phyloP scores from a whole-genome alignment of 1,284 basidiomycete species.

The Porogramme epimiltina region DNA sequence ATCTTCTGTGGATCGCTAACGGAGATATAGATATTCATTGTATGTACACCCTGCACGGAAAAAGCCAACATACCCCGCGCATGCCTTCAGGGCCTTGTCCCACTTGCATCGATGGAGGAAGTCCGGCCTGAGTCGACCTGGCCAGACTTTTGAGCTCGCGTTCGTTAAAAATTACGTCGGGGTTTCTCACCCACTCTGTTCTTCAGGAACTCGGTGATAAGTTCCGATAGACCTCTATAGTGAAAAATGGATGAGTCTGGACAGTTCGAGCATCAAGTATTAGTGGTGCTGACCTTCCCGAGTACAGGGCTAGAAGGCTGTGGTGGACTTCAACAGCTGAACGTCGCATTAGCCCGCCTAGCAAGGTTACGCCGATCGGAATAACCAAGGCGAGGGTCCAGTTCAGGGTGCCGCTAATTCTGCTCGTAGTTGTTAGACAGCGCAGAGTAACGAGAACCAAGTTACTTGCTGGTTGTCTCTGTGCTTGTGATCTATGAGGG shows the following conservation, averaged over 20 bases:
- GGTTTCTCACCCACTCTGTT: conserved; percentile 53
- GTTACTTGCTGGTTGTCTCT: conserved; percentile 46
- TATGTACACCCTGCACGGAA: neutral
- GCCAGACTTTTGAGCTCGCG: neutral
- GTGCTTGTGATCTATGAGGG: conserved; percentile 54
- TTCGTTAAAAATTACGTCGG: neutral
- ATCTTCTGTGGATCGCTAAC: conserved; percentile 42
- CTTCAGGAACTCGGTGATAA: conserved; percentile 60
- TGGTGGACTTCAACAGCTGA: conserved; percentile 60
- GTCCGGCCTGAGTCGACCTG: conserved; percentile 69
- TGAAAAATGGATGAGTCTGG: neutral
- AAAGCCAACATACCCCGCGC: conserved; percentile 49
- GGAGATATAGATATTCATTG: neutral
- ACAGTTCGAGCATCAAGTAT: neutral
- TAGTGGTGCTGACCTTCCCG: conserved; percentile 42
- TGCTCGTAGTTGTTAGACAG: conserved; percentile 24
- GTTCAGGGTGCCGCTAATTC: conserved; percentile 51
- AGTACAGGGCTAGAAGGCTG: conserved; percentile 49
- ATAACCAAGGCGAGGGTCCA: conserved; percentile 46
- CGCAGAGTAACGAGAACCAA: neutral
- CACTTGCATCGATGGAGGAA: conserved; percentile 69
- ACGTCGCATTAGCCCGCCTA: conserved; percentile 39
- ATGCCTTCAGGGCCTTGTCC: conserved; percentile 47
- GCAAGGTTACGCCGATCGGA: conserved; percentile 42
- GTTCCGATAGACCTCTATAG: conserved; percentile 44